A percentile compares a stretch with the other conserved stretches of the same genome.
Evolutionary conservation across 2,329 filamentous ascomycete species (phyloP).

Genomic region (Alternaria viburni): DNA sequence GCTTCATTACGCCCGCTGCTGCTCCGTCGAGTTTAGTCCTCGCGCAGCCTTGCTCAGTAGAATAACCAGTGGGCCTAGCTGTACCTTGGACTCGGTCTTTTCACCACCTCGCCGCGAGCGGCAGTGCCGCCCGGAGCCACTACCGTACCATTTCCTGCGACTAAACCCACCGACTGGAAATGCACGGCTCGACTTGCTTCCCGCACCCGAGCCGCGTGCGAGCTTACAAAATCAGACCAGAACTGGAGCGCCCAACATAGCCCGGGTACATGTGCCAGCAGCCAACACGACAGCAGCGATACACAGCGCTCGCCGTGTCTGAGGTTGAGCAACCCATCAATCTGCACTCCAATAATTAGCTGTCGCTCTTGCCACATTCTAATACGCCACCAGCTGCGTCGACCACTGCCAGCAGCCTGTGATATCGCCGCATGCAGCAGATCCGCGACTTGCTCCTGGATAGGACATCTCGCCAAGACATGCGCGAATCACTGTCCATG

Average conservation of each 20-base stretch:
- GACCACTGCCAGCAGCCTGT: constrained; percentile 3
- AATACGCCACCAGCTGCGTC: not conserved
- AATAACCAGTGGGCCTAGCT: not conserved
- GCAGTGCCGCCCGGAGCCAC: constrained; percentile 13
- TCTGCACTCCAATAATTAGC: constrained; percentile 18
- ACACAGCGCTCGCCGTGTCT: constrained; percentile 13
- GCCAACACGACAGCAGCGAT: constrained; percentile 27
- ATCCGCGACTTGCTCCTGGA: constrained; percentile 9
- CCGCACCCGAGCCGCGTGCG: constrained; percentile 24
- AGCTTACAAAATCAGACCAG: constrained; percentile 12
- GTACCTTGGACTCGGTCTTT: not conserved
- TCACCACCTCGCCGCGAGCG: constrained; percentile 12
- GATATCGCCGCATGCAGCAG: not conserved
- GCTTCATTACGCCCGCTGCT: constrained; percentile 6
- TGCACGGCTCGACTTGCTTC: constrained; percentile 22
- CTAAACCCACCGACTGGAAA: constrained; percentile 3
- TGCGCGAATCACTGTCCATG: constrained; percentile 5
- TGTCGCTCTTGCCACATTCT: constrained; percentile 19
- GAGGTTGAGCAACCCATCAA: constrained; percentile 24
- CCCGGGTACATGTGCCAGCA: constrained; percentile 19
- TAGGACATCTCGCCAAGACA: constrained; percentile 29
- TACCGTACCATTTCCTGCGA: constrained; percentile 1
- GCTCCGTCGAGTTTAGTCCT: not conserved
- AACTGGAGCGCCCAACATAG: constrained; percentile 7
- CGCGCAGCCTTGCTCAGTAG: not conserved